A percentile compares a stretch with the other conserved stretches of the same genome.
phyloP scores from a whole-genome alignment of 768 basidiomycete genomes.

The Tylopilus balloui region DNA sequence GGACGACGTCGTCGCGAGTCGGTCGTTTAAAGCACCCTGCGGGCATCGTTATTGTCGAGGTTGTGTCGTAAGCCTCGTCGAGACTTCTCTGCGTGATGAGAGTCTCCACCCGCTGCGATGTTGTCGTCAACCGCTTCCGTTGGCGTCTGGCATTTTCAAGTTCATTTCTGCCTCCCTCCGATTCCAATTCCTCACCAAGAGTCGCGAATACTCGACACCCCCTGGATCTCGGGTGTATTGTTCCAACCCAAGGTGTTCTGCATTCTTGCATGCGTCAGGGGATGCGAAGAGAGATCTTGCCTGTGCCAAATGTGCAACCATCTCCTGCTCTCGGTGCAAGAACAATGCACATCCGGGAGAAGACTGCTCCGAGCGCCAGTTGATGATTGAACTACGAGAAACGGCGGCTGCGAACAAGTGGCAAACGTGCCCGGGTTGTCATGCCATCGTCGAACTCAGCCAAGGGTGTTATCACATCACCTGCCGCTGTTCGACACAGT shows the following conservation, averaged over 20 bases:
- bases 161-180: conserved; percentile 31
- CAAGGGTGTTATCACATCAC: conserved; percentile 64
- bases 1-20: conserved; percentile 27
- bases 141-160: conserved; percentile 17
- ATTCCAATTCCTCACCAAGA: conserved; percentile 38
- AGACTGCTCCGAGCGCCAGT: conserved; percentile 41
- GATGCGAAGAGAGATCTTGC: conserved; percentile 13
- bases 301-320: conserved; percentile 40
- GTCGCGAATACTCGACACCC: conserved; percentile 42
- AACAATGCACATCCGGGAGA: conserved; percentile 38
- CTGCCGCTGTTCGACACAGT: conserved; percentile 46
- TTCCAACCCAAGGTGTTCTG: conserved; percentile 45
- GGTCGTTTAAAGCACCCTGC: conserved; percentile 40
- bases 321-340: conserved; percentile 49
- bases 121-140: conserved; percentile 38
- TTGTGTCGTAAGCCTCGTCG: conserved; percentile 42
- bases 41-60: conserved; percentile 42
- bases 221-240: conserved; percentile 46
- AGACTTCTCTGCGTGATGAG: conserved; percentile 44
- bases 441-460: conserved; percentile 50
- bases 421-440: conserved; percentile 63
- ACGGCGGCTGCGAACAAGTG: conserved; percentile 45
- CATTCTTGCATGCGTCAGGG: conserved; percentile 45
- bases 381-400: conserved; percentile 38
- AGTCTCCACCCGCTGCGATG: conserved; percentile 50